Evolutionary conservation across 2,329 filamentous ascomycete genomes (phyloP), one percentile per base, ranked within the genome.

Genomic region (Mariannaea sp.): DNA sequence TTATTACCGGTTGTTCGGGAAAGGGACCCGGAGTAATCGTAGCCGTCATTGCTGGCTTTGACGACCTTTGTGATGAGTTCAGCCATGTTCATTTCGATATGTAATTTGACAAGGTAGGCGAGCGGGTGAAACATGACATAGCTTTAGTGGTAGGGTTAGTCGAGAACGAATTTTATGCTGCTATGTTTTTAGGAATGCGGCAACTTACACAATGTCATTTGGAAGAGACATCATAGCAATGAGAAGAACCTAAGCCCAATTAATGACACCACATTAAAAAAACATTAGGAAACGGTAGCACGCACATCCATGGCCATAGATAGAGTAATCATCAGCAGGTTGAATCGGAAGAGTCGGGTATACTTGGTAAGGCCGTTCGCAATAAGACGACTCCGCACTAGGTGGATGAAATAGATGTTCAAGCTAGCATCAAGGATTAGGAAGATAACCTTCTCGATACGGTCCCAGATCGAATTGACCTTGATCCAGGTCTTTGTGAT

Each of bases 81-180:
- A 45, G 79, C 77, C 77, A 81, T 80, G 35, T 74, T 75, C 72
- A 81, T 75, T 59, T 81, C 78, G 58, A 81, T 80, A 55, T 81
- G 77, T 13, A 81, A 72, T 49, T 81, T 81, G 52, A 80, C 76
- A 14, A 79, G 71, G 61, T 80, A 81, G 3, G 77, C 78, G 5
- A 81, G 69, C 1, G 78, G 78, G 30, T 80, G 77, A 64, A 81
- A 79, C 55, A 79, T 77, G 20, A 79, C 72, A 58, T 67, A 70
- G 26, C 70, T 69, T 20, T 46, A n/a, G 12, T 24, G 4, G 10
- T 10, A 7, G 13, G 5, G 45, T 65, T 24, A 59, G 55, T 10
- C 7, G n/a, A 19, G 22, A 3, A 2, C 8, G 7, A 2, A 1
- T 3, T 5, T n/a, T 3, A 7, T 1, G 4, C 3, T 22, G n/a